Conservation (phyloP, 2,329 filamentous ascomycete genomes). For the Colletotrichum liriopes region DNA sequence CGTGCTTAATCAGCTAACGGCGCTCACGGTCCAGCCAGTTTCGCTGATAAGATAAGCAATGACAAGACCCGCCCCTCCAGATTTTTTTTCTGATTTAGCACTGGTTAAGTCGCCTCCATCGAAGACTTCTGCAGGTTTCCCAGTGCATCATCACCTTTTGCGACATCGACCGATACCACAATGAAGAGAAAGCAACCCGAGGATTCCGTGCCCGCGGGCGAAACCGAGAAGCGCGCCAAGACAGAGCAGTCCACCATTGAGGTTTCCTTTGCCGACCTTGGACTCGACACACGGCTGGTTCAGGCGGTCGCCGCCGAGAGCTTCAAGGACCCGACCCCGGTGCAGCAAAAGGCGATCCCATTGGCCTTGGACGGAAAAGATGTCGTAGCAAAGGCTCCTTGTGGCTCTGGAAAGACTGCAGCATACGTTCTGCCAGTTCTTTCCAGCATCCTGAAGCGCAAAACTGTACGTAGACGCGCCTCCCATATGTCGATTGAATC, state of each 20-base stretch:
- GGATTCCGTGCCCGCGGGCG: slow-evolving; percentile 64
- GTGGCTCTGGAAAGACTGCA: slow-evolving; percentile 97
- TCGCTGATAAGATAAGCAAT: slow-evolving; percentile 34
- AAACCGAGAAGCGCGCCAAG: slow-evolving; percentile 49
- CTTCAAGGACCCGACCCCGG: slow-evolving; percentile 88
- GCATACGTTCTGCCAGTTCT: slow-evolving; percentile 94
- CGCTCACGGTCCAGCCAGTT: neutral
- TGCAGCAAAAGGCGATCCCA: slow-evolving; percentile 91
- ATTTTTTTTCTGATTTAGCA: slow-evolving; percentile 36
- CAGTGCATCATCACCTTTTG: slow-evolving; percentile 2
- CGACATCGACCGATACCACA: slow-evolving; percentile 39
- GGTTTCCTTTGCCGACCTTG: slow-evolving; percentile 80
- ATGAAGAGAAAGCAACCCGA: slow-evolving; percentile 77
- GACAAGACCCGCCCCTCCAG: slow-evolving; percentile 35
- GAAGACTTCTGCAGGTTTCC: neutral
- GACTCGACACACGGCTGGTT: slow-evolving; percentile 87
- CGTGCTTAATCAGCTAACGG: slow-evolving; percentile 3
- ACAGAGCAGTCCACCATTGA: slow-evolving; percentile 50
- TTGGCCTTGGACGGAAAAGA: slow-evolving; percentile 90
- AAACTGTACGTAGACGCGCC: slow-evolving; percentile 66
- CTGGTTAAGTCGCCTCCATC: slow-evolving; percentile 18
- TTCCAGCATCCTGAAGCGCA: slow-evolving; percentile 85
- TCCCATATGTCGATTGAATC: neutral
- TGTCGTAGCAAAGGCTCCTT: slow-evolving; percentile 92
- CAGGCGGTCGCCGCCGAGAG: slow-evolving; percentile 89